A percentile compares a stretch with the other conserved stretches of the same genome.
These are phyloP conservation scores for Saccharomyces jurei DNA, from an alignment of 805 yeast genomes.

Conservation along the genomic window DNA sequence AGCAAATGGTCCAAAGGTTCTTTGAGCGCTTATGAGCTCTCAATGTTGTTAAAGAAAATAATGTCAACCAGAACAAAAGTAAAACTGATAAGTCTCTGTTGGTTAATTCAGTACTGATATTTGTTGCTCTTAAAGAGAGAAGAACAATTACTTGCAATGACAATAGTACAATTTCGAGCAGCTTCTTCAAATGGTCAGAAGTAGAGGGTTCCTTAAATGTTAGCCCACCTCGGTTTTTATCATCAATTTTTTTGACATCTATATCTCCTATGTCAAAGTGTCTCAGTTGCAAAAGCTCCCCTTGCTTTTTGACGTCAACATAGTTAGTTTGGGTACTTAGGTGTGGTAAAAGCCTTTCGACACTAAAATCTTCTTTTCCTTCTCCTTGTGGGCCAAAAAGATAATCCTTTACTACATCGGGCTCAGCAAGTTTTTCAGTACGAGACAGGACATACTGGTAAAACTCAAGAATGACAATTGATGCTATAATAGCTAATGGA, in stretches of 20 bases:
- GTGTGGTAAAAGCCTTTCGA: background rate
- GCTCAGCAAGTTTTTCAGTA: background rate
- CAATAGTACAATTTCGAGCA: background rate
- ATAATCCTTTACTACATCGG: background rate
- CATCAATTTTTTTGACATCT: background rate
- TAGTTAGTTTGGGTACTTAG: background rate
- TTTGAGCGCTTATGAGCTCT: conserved; percentile 35
- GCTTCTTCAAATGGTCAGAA: background rate
- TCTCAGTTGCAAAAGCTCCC: background rate
- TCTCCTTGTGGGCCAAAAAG: background rate
- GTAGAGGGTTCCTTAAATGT: background rate
- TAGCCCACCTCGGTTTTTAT: background rate
- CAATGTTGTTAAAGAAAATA: background rate
- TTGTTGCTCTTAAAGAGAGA: background rate
- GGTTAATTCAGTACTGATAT: background rate
- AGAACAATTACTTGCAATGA: background rate
- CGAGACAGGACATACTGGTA: conserved; percentile 6
- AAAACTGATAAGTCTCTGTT: background rate
- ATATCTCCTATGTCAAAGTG: background rate
- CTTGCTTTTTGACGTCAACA: background rate
- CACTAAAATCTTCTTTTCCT: background rate
- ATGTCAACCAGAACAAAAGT: background rate
- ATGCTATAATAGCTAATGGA: conserved; percentile 13
- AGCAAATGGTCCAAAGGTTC: conserved; percentile 54
- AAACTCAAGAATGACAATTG: conserved; percentile 8